Evolutionary conservation across 176 grass and related monocot genomes (phyloP).

Genomic region (Tillandsia leiboldiana): DNA sequence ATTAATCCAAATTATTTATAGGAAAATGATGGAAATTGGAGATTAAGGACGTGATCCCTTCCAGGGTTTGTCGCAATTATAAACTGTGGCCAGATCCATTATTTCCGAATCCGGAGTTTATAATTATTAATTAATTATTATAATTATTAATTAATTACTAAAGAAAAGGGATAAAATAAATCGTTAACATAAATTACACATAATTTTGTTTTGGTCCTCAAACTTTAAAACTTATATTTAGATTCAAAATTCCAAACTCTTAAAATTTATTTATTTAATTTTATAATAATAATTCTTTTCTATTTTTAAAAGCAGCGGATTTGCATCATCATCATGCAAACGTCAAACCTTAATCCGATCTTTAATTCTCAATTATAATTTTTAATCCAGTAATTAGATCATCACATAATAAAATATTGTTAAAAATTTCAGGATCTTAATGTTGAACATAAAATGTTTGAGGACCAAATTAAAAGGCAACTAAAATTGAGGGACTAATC

Average conservation of each 20-base stretch:
- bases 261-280: too few species aligned
- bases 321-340: too few species aligned
- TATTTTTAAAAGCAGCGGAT: too few species aligned
- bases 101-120: constrained; percentile 19
- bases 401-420: background rate
- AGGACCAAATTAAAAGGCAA: background rate
- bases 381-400: constrained; percentile 2
- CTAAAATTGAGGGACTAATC: background rate
- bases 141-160: too few species aligned
- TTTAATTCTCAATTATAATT: too few species aligned
- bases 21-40: background rate
- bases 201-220: too few species aligned
- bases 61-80: constrained; percentile 17
- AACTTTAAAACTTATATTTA: too few species aligned
- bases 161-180: background rate
- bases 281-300: too few species aligned
- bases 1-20: too few species aligned
- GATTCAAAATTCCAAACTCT: too few species aligned
- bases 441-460: background rate
- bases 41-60: background rate
- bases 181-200: background rate
- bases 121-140: background rate
- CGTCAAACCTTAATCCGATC: too few species aligned
- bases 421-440: too few species aligned
- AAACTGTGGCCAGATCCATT: constrained; percentile 37